Evolutionary conservation across 192 early-diverging fungal species (phyloP), one percentile per base, ranked within the genome.

Genomic region (Glomus cerebriforme): DNA sequence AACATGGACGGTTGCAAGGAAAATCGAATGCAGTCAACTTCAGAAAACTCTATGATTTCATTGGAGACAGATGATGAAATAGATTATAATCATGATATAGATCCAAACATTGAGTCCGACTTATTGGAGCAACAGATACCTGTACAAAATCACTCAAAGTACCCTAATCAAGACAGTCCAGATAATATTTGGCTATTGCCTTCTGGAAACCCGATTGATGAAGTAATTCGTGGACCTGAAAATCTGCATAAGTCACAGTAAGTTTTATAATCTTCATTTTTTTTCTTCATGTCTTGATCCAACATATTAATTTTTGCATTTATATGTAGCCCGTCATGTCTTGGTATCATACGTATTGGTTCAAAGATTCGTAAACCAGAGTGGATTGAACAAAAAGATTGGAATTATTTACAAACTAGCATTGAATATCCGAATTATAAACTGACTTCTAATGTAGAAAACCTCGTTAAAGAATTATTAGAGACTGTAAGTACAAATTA

Each of bases 401-500:
- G 54, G 71, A 29, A 73, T 59, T 73, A 73, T 59, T 73, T 73
- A 73, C 29, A 73, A 34, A 34, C 49, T 58, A 73, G 49, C 31
- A 29, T 73, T 58, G 71, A 73, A 58, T 73, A 59, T 73, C 54
- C 71, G 35, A 26, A 73, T 73, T 73, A 73, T 59, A 29, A 73
- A 31, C 32, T 73, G 34, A 22, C 72, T 59, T 59, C 72, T 37
- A 22, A 59, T 19, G 31, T 31, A 31, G 70, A 73, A 73, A 22
- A 73, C 31, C 43, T 73, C 29, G 13, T 34, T 19, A 68, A 19
- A 15, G 3, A 2, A 37, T 15, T 73, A 73, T 59, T 73, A 73
- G 54, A 73, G 7, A 73, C 72, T 58, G 72, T 73, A 73, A 73
- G 72, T 73, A 73, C 72, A 73, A 73, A 59, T 73, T 59, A 31